Evolutionary conservation across 1,139 yeast species (phyloP), one percentile per base, ranked within the genome.

Genomic region (Nakaseomyces bracarensis): DNA sequence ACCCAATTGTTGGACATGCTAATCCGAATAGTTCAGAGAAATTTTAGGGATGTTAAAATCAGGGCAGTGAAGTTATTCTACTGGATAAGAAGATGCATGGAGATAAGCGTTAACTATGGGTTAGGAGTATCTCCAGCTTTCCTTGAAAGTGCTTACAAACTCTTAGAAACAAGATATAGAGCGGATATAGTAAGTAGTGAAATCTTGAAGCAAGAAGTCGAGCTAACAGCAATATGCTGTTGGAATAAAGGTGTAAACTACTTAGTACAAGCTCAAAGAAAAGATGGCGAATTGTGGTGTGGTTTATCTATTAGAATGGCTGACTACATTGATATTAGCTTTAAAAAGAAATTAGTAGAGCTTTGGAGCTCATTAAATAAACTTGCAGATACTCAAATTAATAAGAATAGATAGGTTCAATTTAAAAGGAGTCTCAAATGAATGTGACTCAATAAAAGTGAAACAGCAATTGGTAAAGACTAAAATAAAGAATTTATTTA

Each of bases 211-310:
- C 42, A 45, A 36, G 54, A 52, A 36, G 26, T 50, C 16, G 58
- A 54, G 44, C 39, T 40, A 28, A 43, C 55, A 8, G 46, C 55
- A 4, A 54, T 54, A 3, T 37, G 48, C 7, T 45, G 50, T 29
- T 57, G 61, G 61, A 54, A 55, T 40, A 43, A 47, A 18, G 61
- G 59, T 6, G 49, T 54, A 6, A 52, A 49, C 27, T 30, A 33
- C 18, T 38, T 57, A 9, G 53, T 54, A 11, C 39, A 43, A 9
- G 50, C 45, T 8, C 36, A 51, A 2, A 43, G 44, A 19, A 29
- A 29, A 3, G 31, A 36, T 3, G 54, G 54, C 13, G 33, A 39
- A 5, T 26, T 18, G 4, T 56, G 55, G 54, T 54, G 57, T 37
- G 40, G 39, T 38, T 38, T 38, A n/a, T 48, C 60, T 3, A 42